These are phyloP conservation scores for Aspergillus uvarum DNA, from an alignment of 2,329 filamentous ascomycete species.

Conservation along the genomic window DNA sequence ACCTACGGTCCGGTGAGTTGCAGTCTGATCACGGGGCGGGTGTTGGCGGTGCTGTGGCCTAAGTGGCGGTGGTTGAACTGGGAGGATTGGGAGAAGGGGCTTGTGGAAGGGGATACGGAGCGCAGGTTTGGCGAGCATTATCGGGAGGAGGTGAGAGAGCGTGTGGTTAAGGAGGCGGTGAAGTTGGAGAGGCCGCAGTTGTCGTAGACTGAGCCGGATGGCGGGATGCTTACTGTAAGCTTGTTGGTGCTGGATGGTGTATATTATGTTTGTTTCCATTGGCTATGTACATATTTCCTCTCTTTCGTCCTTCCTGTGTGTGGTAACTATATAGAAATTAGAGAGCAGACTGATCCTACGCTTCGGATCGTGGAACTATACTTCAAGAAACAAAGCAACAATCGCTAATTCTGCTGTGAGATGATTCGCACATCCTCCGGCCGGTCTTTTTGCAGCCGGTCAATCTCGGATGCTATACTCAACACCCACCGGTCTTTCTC, in stretches of 20 bases:
- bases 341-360: background rate
- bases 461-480: conserved; percentile 65
- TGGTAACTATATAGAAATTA: background rate
- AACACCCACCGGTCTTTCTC: conserved; percentile 69
- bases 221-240: background rate
- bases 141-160: conserved; percentile 35
- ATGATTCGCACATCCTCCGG: conserved; percentile 52
- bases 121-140: conserved; percentile 29
- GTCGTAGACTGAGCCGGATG: conserved; percentile 12
- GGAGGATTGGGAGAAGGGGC: conserved; percentile 39
- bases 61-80: conserved; percentile 37
- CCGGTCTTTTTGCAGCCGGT: conserved; percentile 51
- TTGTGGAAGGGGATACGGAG: conserved; percentile 24
- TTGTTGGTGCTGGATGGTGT: background rate
- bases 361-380: background rate
- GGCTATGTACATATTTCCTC: conserved; percentile 7
- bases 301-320: background rate
- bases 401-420: background rate
- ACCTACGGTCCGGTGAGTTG: conserved; percentile 81
- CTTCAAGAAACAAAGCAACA: background rate
- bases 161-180: conserved; percentile 40
- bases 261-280: conserved; percentile 5
- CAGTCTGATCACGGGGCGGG: conserved; percentile 71
- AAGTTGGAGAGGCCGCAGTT: conserved; percentile 33
- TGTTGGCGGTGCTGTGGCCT: conserved; percentile 72